Percentiles rank a stretch among this genome's conserved stretches.
Evolutionary conservation across 1,139 yeast species (phyloP).

Genomic region (Debaryomyces sp.): DNA sequence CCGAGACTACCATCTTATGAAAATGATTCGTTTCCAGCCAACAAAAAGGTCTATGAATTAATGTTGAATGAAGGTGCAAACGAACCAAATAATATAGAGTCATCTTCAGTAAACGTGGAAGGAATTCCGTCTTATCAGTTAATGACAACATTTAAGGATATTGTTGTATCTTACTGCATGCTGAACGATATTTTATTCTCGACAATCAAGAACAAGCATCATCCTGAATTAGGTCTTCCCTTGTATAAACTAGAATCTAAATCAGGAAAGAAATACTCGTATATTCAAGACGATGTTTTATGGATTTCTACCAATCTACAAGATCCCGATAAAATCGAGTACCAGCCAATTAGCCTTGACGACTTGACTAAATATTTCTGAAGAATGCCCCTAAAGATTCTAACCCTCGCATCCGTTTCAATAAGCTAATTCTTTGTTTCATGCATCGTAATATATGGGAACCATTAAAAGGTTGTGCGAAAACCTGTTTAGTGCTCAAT

Average conservation of each 20-base stretch:
- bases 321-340: slow-evolving; percentile 14
- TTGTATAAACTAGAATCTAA: slow-evolving; percentile 20
- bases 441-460: neutral
- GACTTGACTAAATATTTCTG: slow-evolving; percentile 15
- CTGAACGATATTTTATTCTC: slow-evolving; percentile 27
- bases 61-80: neutral
- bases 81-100: neutral
- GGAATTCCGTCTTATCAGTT: slow-evolving; percentile 37
- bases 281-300: slow-evolving; percentile 38
- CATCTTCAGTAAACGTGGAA: slow-evolving; percentile 15
- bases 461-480: slow-evolving; percentile 2
- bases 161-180: slow-evolving; percentile 34
- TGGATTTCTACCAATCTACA: slow-evolving; percentile 21
- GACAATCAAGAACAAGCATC: slow-evolving; percentile 18
- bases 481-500: slow-evolving; percentile 3
- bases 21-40: slow-evolving; percentile 16
- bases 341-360: slow-evolving; percentile 27
- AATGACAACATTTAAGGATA: slow-evolving; percentile 40
- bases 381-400: neutral
- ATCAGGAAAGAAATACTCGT: slow-evolving; percentile 16
- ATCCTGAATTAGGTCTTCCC: slow-evolving; percentile 26
- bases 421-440: neutral
- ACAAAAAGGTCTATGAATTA: slow-evolving; percentile 8
- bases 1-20: slow-evolving; percentile 20
- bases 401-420: neutral